Base-by-base conservation (phyloP, 73 alveolate genomes). In the Loxodes magnus region DNA sequence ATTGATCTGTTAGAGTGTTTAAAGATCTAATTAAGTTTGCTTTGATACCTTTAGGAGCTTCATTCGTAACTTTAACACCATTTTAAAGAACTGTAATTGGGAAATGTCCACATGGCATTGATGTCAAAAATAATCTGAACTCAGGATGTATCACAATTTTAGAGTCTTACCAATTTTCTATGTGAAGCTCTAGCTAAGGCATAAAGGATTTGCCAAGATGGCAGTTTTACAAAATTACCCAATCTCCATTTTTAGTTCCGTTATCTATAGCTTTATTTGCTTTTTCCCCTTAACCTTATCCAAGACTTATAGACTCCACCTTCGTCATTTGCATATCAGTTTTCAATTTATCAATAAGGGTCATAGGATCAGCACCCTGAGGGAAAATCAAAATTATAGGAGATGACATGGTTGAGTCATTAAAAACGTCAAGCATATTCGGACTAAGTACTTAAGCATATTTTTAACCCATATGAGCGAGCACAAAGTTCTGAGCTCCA, bases 161-260 rank as follows among this genome's bases (percentile, higher is more conserved):
- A 27, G 56, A 95, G 35, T 87, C 93, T 86, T 79, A 51, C 61
- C 82, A 79, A 35, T 61, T 78, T 61, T 91, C 99, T 33, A 88
- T 88, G 24, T 88, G 77, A 38, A 78, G 66, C 48, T 94, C 99
- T 46, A 96, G 87, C 37, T 72, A 79, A 0, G 98, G 97, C 99
- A 96, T 96, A 86, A 90, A 96, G 33, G 96, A 70, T 50, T 91
- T 92, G 62, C 91, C 96, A 23, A 96, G 77, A 70, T 96, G 99
- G 59, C 99, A 94, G 52, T 96, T 96, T 74, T 91, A 94, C 21
- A 96, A 71, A 12, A 94, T 67, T 4, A 96, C 97, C 99, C 99
- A 96, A 26, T 84, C 72, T 21, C 99, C 99, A 52, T 92, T 82
- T 67, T 60, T 74, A 48, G 73, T 64, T 0, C 98, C 99, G 37